Evolutionary conservation across 345 rosid species (phyloP), one percentile per base, ranked within the genome.

Genomic region (Eutrema japonicum): DNA sequence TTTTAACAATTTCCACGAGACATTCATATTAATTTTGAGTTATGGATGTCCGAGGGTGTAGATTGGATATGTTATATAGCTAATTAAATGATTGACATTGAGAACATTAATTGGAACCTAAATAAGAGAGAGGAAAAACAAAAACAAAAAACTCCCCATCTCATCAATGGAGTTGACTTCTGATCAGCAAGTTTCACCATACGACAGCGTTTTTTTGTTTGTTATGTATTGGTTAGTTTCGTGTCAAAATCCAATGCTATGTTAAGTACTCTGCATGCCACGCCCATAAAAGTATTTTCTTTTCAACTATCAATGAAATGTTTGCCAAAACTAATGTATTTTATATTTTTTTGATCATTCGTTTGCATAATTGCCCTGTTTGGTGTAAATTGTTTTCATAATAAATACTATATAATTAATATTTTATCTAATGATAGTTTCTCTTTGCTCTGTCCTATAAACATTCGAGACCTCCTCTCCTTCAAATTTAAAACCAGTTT

Each of bases 111-210:
- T 13, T 9, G 22, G 18, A 41, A 58, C 46, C 71, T 72, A 35
- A 26, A 10, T 10, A 41, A 7, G 30, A 50, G 66, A 18, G 22
- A 18, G 22, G 22, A 18, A 1, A 18, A n/a, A n/a, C n/a, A n/a
- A 18, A 18, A 18, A 18, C 0, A 18, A 18, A 18, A 18, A 18
- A 1, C 22, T 60, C 54, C 67, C 50, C 56, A 55, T 64, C 49
- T 51, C 68, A 66, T 72, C 62, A 68, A 68, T 68, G 66, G 27
- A 65, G 71, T 67, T 75, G 78, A 75, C 68, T 59, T 72, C 68
- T 29, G 18, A 7, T 10, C 7, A 64, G 10, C 48, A 72, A 52
- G 16, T 50, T 48, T 49, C 26, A 49, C 30, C 13, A 45, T 61
- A 10, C 42, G 64, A 58, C 13, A 36, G 18, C 67, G 67, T 66